A percentile compares a stretch with the other conserved stretches of the same genome.
Evolutionary conservation across 73 alveolate species (phyloP).

Genomic region (Tetrahymena thermophila): DNA sequence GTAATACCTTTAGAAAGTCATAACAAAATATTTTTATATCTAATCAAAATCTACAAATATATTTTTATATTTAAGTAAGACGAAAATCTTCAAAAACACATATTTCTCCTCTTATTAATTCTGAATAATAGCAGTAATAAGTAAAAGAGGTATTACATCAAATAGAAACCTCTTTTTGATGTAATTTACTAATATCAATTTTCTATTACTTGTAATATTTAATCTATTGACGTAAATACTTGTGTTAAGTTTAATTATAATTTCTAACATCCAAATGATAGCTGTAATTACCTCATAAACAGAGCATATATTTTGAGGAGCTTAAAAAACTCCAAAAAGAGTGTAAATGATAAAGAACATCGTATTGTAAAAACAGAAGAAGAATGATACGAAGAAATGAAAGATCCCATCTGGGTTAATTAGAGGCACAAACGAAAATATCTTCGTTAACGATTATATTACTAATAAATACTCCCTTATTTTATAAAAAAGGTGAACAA

Average conservation of each 20-base stretch:
- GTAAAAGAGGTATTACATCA: background rate
- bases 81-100: background rate
- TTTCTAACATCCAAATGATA: background rate
- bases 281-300: background rate
- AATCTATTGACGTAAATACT: background rate
- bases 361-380: background rate
- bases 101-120: background rate
- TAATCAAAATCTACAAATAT: background rate
- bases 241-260: background rate
- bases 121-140: background rate
- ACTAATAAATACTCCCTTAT: background rate
- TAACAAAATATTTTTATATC: background rate
- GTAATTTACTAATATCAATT: background rate
- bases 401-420: background rate
- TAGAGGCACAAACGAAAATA: background rate
- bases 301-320: background rate
- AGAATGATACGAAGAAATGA: background rate
- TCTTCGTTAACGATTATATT: background rate
- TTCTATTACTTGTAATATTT: background rate
- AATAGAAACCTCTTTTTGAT: background rate
- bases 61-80: background rate
- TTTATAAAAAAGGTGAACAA: background rate
- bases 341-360: background rate
- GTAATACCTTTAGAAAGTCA: background rate
- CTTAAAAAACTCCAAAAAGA: background rate